Conservation (phyloP, 768 basidiomycete species). For the Thelephora ganbajun region DNA sequence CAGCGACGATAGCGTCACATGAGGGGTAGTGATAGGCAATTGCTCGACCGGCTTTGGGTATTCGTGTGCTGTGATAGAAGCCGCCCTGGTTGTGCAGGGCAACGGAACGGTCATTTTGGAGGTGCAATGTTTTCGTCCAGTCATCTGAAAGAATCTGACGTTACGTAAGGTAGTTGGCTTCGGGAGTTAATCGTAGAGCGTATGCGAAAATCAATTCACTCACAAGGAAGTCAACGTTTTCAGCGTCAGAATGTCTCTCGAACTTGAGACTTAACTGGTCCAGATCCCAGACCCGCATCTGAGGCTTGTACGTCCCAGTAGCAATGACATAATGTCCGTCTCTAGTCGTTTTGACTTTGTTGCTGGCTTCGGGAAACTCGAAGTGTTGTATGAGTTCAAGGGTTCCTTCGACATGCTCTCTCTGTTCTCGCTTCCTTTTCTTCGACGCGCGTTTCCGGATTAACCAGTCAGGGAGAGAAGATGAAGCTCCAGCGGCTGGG, state of each 20-base stretch:
- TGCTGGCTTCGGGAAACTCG: constrained; percentile 94
- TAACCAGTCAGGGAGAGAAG: constrained; percentile 92
- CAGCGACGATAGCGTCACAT: constrained; percentile 79
- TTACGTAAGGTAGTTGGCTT: background rate
- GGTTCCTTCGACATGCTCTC: constrained; percentile 70
- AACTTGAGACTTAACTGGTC: constrained; percentile 89
- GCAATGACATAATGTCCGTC: constrained; percentile 91
- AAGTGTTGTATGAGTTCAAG: constrained; percentile 92
- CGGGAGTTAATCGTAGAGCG: background rate
- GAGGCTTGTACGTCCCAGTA: constrained; percentile 96
- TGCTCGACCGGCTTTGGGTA: constrained; percentile 88
- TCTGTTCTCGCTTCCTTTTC: constrained; percentile 49
- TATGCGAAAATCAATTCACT: constrained; percentile 30
- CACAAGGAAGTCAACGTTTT: constrained; percentile 97
- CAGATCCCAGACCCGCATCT: constrained; percentile 91
- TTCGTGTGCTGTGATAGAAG: constrained; percentile 82
- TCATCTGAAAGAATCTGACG: constrained; percentile 85
- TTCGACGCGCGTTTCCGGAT: constrained; percentile 53
- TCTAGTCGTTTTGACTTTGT: constrained; percentile 76
- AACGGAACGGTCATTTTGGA: constrained; percentile 91
- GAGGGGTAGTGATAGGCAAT: constrained; percentile 90
- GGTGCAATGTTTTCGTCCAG: constrained; percentile 97
- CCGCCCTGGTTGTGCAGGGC: constrained; percentile 92
- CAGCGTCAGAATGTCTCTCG: constrained; percentile 88
- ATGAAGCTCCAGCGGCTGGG: constrained; percentile 71